Percentiles rank a stretch among this genome's conserved stretches.
phyloP scores from a whole-genome alignment of 2,329 filamentous ascomycete species.

The Aspergillus pseudoterreus region DNA sequence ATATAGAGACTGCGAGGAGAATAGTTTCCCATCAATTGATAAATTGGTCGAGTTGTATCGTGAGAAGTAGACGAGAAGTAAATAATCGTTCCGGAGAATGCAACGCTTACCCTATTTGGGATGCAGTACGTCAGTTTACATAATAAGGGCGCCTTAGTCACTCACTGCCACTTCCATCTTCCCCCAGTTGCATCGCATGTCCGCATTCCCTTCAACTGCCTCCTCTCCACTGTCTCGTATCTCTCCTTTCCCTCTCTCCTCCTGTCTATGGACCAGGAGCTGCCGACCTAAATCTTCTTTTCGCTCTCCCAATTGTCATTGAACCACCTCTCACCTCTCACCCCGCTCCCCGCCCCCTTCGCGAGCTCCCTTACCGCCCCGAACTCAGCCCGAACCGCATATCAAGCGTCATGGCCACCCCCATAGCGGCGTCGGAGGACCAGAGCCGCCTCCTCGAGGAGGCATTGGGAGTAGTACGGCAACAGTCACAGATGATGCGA shows the following conservation, averaged over 20 bases:
- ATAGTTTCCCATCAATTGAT: background rate
- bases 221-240: constrained; percentile 1
- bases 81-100: background rate
- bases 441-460: constrained; percentile 93
- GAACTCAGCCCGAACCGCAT: constrained; percentile 16
- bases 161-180: background rate
- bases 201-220: constrained; percentile 1
- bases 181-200: background rate
- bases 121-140: background rate
- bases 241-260: constrained; percentile 14
- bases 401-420: constrained; percentile 44
- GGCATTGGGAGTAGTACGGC: constrained; percentile 91
- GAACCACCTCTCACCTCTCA: constrained; percentile 7
- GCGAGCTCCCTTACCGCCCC: constrained; percentile 26
- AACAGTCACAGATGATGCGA: constrained; percentile 96
- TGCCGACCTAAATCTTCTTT: constrained; percentile 6
- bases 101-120: background rate
- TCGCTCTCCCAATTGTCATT: constrained; percentile 9
- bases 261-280: constrained; percentile 25
- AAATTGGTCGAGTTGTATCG: too few species aligned
- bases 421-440: constrained; percentile 67
- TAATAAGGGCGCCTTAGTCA: background rate
- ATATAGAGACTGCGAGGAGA: background rate
- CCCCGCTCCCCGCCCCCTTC: constrained; percentile 11
- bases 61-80: too few species aligned